Evolutionary conservation across 106 monocot species (phyloP), one percentile per base, ranked within the genome.

Genomic region (Platanthera guangdongensis): DNA sequence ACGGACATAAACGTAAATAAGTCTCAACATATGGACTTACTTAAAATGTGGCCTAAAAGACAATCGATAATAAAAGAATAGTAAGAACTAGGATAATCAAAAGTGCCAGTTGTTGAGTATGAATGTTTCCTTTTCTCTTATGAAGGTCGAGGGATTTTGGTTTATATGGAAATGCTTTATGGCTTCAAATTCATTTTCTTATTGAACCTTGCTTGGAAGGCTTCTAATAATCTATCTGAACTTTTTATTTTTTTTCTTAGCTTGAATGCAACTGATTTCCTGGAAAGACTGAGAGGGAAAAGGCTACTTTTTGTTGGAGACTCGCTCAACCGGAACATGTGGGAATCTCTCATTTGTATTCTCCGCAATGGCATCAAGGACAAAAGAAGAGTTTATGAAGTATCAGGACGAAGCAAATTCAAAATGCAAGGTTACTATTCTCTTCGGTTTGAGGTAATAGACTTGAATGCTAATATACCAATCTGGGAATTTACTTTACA

Each of bases 291-390:
- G 74, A 89, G 84, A 83, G 91, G 84, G 39, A 85, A 89, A 73
- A 87, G 89, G 76, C 78, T 97, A 79, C 63, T 93, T 62, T 97
- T 97, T 85, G 93, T 91, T 19, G 96, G 96, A 6, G 96, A 97
- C 53, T 97, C 96, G 6, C 76, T 97, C 51, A 91, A 93, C 46
- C 72, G 93, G 52, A 97, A 93, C 74, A 97, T 93, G 96, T 93
- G 93, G 93, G 93, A 97, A 78, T 97, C 93, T 74, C 72, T 97
- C 16, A 84, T 97, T 4, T 97, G 96, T 76, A 93, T 89, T 79
- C 90, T 93, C 47, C 91, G 85, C 3, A 74, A 87, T 48, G 79
- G 84, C 74, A 69, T 91, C 32, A 59, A 68, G 47, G 71, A 89
- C 53, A 93, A 89, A 80, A 87, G 65, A 12, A 85, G 71, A 32